Conservation (phyloP, 2,329 filamentous ascomycete genomes). For the Colletotrichum tamarilloi region DNA sequence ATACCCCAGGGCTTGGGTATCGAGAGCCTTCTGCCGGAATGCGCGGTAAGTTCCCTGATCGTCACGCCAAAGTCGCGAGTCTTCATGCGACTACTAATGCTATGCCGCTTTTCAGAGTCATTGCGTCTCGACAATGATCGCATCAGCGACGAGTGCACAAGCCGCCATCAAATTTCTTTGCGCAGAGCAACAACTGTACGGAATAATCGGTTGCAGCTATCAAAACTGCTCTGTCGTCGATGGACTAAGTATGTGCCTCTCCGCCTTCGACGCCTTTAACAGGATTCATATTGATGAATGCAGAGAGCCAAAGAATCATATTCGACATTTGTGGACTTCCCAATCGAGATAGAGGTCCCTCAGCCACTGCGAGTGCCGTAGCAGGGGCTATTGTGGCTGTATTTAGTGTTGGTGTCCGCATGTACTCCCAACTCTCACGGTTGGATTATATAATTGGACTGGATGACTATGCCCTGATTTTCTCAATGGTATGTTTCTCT, state of each 20-base stretch:
- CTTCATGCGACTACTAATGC: neutral
- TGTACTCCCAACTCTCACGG: slow-evolving; percentile 17
- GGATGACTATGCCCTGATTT: slow-evolving; percentile 22
- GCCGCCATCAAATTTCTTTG: neutral
- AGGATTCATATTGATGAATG: neutral
- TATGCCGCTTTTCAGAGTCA: neutral
- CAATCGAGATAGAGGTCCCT: slow-evolving; percentile 9
- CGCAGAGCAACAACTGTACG: neutral
- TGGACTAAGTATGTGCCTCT: neutral
- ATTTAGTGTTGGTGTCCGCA: slow-evolving; percentile 11
- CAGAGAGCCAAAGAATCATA: slow-evolving; percentile 12
- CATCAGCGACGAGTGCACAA: neutral
- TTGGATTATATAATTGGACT: slow-evolving; percentile 9
- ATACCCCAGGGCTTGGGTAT: neutral
- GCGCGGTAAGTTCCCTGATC: neutral
- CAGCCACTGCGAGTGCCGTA: slow-evolving; percentile 18
- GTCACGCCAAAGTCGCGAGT: neutral
- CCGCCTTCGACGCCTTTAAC: neutral
- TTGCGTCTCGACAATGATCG: neutral
- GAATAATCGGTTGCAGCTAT: neutral
- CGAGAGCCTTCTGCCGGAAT: neutral
- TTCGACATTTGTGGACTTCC: slow-evolving; percentile 13
- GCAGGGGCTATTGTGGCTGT: slow-evolving; percentile 16
- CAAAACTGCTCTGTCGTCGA: neutral
- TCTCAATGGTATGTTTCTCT: slow-evolving; percentile 7